These are phyloP conservation scores for Penicillium lagena DNA, from an alignment of 495 filamentous ascomycete species.

Conservation along the genomic window DNA sequence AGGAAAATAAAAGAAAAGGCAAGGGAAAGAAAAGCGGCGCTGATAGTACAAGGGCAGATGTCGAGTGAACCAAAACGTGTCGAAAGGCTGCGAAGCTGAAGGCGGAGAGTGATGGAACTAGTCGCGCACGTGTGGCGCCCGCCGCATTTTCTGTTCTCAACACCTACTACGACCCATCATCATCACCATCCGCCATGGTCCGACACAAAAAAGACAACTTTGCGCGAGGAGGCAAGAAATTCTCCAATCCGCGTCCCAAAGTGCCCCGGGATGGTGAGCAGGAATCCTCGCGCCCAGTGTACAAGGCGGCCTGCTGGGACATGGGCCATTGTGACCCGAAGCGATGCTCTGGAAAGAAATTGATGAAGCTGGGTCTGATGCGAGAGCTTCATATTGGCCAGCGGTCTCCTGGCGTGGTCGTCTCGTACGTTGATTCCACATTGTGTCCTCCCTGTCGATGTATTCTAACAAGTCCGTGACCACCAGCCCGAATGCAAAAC, in stretches of 20 bases:
- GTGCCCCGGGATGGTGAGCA: constrained; percentile 39
- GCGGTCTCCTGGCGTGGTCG: constrained; percentile 81
- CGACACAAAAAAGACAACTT: constrained; percentile 92
- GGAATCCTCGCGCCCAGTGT: constrained; percentile 48
- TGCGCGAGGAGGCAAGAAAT: constrained; percentile 61
- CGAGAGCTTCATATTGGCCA: constrained; percentile 87
- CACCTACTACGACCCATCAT: not conserved
- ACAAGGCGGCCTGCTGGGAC: constrained; percentile 96
- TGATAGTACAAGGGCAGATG: not conserved
- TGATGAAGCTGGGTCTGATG: constrained; percentile 90
- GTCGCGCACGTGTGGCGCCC: constrained; percentile 25
- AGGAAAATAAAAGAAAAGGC: constrained; percentile 2
- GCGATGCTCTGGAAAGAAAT: constrained; percentile 87
- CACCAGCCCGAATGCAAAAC: constrained; percentile 78
- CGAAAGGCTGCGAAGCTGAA: constrained; percentile 1
- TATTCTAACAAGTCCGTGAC: constrained; percentile 6
- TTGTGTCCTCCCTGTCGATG: not conserved
- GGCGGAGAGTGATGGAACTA: constrained; percentile 15
- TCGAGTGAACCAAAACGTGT: too few relatives aligned
- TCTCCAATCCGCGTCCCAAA: constrained; percentile 40
- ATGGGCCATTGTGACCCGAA: constrained; percentile 96
- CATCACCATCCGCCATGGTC: constrained; percentile 51
- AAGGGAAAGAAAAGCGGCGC: constrained; percentile 2
- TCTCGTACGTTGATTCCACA: constrained; percentile 51
- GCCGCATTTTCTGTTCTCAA: not conserved